A percentile compares a stretch with the other conserved stretches of the same genome.
Conservation (phyloP, 2,329 filamentous ascomycete genomes). For the Diaporthe helianthi region DNA sequence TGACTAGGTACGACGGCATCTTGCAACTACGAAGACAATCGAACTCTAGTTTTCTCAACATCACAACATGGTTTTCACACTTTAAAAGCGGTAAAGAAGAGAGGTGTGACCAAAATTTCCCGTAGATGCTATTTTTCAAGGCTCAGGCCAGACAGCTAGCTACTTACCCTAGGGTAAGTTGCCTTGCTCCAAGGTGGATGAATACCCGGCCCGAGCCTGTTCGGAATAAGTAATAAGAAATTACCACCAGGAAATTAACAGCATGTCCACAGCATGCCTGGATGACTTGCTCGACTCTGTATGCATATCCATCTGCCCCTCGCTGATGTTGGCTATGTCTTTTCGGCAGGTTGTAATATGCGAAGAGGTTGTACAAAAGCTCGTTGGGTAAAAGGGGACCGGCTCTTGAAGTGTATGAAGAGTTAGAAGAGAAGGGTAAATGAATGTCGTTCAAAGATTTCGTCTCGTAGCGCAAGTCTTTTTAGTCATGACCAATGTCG, state of each 20-base stretch:
- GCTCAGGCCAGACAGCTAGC: neutral
- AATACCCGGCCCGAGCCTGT: constrained; percentile 1
- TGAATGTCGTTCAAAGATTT: constrained; percentile 31
- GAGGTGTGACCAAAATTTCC: constrained; percentile 3
- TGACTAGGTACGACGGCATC: neutral
- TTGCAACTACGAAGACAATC: neutral
- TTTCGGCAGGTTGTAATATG: constrained; percentile 18
- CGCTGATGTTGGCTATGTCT: constrained; percentile 19
- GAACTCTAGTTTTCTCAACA: neutral
- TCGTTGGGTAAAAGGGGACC: constrained; percentile 21
- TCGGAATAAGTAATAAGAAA: constrained; percentile 29
- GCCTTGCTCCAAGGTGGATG: neutral
- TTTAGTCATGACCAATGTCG: constrained; percentile 22
- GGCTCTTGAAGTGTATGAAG: constrained; percentile 24
- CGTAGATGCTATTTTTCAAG: constrained; percentile 31
- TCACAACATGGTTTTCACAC: neutral
- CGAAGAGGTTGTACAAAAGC: constrained; percentile 12
- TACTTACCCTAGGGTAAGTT: too few species aligned
- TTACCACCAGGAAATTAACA: constrained; percentile 35
- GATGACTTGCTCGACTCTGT: constrained; percentile 12
- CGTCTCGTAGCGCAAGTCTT: constrained; percentile 32
- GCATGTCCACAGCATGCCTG: constrained; percentile 30
- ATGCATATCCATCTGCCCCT: constrained; percentile 23
- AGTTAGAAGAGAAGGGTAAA: constrained; percentile 21
- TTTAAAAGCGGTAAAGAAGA: neutral